A percentile compares a stretch with the other conserved stretches of the same genome.
Conservation (phyloP, 2,329 filamentous ascomycete species). For the Curvularia hawaiiensis region DNA sequence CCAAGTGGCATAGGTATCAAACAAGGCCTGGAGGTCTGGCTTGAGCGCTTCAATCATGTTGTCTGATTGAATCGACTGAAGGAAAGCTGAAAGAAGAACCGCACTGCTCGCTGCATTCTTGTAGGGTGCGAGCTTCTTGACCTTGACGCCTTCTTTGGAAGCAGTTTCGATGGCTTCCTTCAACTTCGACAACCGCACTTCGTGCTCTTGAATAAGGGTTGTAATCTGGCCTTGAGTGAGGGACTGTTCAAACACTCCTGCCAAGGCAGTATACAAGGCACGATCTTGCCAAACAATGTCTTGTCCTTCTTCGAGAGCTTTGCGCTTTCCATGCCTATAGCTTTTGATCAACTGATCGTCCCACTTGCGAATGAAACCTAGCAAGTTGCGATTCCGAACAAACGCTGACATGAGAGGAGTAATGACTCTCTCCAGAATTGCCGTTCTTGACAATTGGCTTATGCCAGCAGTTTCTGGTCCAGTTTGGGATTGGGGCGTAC, state of each 20-base stretch:
- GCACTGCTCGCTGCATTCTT: constrained; percentile 35
- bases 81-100: constrained; percentile 36
- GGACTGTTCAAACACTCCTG: constrained; percentile 36
- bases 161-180: constrained; percentile 17
- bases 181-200: constrained; percentile 25
- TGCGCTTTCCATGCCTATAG: constrained; percentile 23
- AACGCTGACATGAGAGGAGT: constrained; percentile 43
- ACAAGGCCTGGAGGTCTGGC: constrained; percentile 28
- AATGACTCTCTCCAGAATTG: constrained; percentile 28
- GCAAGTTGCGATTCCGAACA: constrained; percentile 40
- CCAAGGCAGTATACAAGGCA: constrained; percentile 28
- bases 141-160: constrained; percentile 19
- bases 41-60: constrained; percentile 29
- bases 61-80: constrained; percentile 34
- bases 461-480: not conserved
- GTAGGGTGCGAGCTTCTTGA: constrained; percentile 28
- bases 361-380: constrained; percentile 45
- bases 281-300: constrained; percentile 40
- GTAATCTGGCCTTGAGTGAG: constrained; percentile 41
- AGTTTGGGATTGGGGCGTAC: not conserved
- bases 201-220: constrained; percentile 38
- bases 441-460: not conserved
- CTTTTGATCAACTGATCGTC: constrained; percentile 37
- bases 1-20: constrained; percentile 28
- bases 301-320: constrained; percentile 22